phyloP scores from a whole-genome alignment of 1,284 basidiomycete genomes.

The Rhodotorula sp. region DNA sequence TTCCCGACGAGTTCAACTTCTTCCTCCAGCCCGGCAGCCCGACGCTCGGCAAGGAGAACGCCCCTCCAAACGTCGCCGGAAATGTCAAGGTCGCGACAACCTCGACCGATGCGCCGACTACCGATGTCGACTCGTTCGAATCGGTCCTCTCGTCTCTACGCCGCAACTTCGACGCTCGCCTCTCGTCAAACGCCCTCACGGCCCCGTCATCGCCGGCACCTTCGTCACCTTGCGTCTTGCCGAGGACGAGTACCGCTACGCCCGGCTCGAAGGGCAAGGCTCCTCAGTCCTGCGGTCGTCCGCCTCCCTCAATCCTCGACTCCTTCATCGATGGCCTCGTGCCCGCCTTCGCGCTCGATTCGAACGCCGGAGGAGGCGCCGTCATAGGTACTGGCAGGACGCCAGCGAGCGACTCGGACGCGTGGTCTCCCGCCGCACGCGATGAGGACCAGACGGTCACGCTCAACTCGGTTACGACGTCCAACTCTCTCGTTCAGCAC shows the following conservation, averaged over 20 bases:
- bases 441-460: conserved; percentile 22
- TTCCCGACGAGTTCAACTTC: conserved; percentile 23
- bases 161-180: conserved; percentile 30
- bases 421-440: conserved; percentile 27
- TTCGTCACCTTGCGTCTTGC: conserved; percentile 39
- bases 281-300: conserved; percentile 28
- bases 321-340: conserved; percentile 37
- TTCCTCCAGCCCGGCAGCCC: conserved; percentile 29
- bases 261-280: conserved; percentile 40
- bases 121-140: conserved; percentile 33
- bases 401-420: conserved; percentile 36
- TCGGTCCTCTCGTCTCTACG: conserved; percentile 35
- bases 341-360: conserved; percentile 11
- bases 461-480: conserved; percentile 8
- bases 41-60: conserved; percentile 29
- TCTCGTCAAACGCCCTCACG: conserved; percentile 41
- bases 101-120: conserved; percentile 16
- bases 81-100: not conserved
- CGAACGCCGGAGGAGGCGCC: not conserved
- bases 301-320: conserved; percentile 36
- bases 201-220: conserved; percentile 35
- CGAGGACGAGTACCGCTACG: conserved; percentile 36
- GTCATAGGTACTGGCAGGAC: not conserved
- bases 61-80: not conserved
- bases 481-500: not conserved